These are phyloP conservation scores for Brassica cretica DNA, from an alignment of 345 rosid species.

Conservation along the genomic window DNA sequence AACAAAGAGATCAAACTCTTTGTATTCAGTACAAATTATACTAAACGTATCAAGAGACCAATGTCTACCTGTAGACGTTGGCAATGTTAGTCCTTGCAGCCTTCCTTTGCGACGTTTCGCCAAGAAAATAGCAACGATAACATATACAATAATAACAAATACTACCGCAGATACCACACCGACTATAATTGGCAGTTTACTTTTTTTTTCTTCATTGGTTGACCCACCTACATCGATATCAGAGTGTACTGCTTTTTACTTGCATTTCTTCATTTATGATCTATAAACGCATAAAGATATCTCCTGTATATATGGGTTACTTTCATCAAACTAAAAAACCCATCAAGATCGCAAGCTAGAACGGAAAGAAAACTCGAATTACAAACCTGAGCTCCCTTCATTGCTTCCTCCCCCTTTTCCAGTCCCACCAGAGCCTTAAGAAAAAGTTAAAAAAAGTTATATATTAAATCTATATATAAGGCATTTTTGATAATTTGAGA, in stretches of 20 bases:
- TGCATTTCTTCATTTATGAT: background rate
- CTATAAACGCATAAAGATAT: background rate
- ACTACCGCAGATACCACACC: conserved; percentile 6
- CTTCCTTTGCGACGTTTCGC: background rate
- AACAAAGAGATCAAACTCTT: background rate
- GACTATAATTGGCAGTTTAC: conserved; percentile 21
- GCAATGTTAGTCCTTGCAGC: background rate
- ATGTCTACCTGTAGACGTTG: conserved; percentile 15
- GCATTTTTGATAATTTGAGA: background rate
- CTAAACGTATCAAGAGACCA: background rate
- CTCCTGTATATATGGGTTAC: background rate
- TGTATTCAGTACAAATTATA: background rate
- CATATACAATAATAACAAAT: background rate
- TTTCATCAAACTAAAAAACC: background rate
- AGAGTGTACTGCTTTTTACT: background rate
- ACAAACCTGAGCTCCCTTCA: background rate
- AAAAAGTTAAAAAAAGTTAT: background rate
- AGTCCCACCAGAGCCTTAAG: background rate
- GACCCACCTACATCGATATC: conserved; percentile 13
- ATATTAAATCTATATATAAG: background rate
- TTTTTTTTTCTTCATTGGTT: background rate
- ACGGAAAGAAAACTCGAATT: background rate
- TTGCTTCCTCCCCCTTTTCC: background rate
- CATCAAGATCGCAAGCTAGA: background rate
- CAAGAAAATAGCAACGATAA: background rate